These are phyloP conservation scores for Xylaria sp. DNA, from an alignment of 2,329 filamentous ascomycete genomes.

Conservation along the genomic window DNA sequence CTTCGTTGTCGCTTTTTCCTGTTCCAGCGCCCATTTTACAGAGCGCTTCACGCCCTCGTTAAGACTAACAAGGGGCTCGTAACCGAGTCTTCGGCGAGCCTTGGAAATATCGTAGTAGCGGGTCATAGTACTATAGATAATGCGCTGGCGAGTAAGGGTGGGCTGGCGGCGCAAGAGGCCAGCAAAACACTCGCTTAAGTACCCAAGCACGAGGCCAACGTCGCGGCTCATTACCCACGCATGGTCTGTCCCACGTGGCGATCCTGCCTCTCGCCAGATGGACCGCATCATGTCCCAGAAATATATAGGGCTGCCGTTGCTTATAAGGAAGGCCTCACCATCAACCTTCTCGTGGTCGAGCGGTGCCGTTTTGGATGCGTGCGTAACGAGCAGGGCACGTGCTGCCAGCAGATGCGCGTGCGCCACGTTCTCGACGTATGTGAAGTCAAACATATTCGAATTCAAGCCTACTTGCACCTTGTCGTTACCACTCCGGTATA, in stretches of 20 bases:
- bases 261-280: constrained; percentile 75
- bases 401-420: constrained; percentile 87
- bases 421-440: constrained; percentile 71
- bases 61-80: constrained; percentile 72
- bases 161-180: constrained; percentile 61
- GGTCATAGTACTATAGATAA: constrained; percentile 77
- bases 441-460: constrained; percentile 72
- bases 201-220: constrained; percentile 63
- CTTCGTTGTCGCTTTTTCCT: constrained; percentile 54
- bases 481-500: constrained; percentile 74
- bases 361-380: constrained; percentile 65
- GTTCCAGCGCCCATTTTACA: constrained; percentile 65
- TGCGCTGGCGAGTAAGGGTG: constrained; percentile 68
- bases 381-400: constrained; percentile 73
- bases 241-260: constrained; percentile 60
- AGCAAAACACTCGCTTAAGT: constrained; percentile 63
- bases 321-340: constrained; percentile 89
- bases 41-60: constrained; percentile 70
- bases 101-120: constrained; percentile 82
- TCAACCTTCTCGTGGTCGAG: constrained; percentile 79
- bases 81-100: constrained; percentile 76
- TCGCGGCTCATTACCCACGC: constrained; percentile 66
- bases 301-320: constrained; percentile 87
- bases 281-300: constrained; percentile 89
- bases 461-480: constrained; percentile 82